These are phyloP conservation scores for Bruguiera gymnorhiza DNA, from an alignment of 345 rosid species.

Conservation along the genomic window DNA sequence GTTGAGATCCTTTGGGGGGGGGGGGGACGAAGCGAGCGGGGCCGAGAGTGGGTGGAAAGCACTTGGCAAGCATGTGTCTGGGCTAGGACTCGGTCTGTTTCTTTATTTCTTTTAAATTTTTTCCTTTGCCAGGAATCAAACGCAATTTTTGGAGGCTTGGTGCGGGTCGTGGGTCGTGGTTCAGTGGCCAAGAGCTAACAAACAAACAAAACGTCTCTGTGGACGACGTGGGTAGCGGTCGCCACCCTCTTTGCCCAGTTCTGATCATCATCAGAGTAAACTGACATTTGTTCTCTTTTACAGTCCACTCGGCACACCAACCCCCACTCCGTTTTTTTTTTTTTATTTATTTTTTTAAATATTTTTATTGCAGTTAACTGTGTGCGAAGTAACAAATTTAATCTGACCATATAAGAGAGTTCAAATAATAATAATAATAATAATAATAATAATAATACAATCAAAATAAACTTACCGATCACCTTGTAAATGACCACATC, in stretches of 20 bases:
- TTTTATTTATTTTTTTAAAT: no score
- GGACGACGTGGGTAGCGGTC: background rate
- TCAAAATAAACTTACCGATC: no score
- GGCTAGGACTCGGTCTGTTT: background rate
- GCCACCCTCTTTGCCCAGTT: background rate
- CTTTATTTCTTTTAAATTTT: background rate
- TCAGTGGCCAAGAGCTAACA: no score
- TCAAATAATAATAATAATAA: no score
- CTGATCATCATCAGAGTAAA: background rate
- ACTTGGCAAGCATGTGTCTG: conserved; percentile 41
- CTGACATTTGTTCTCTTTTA: conserved; percentile 19
- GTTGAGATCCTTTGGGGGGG: conserved; percentile 24
- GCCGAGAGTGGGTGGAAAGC: background rate
- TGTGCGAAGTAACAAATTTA: no score
- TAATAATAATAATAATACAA: no score
- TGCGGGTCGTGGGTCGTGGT: background rate
- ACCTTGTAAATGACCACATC: no score
- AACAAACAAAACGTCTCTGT: no score
- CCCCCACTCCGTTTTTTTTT: background rate
- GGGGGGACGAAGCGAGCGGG: conserved; percentile 9
- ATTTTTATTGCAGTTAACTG: no score
- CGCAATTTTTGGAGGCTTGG: background rate
- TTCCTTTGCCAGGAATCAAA: no score
- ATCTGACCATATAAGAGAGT: no score
- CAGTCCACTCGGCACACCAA: conserved; percentile 13